Conservation (phyloP, 2,329 filamentous ascomycete species). For the Boeremia exigua region DNA sequence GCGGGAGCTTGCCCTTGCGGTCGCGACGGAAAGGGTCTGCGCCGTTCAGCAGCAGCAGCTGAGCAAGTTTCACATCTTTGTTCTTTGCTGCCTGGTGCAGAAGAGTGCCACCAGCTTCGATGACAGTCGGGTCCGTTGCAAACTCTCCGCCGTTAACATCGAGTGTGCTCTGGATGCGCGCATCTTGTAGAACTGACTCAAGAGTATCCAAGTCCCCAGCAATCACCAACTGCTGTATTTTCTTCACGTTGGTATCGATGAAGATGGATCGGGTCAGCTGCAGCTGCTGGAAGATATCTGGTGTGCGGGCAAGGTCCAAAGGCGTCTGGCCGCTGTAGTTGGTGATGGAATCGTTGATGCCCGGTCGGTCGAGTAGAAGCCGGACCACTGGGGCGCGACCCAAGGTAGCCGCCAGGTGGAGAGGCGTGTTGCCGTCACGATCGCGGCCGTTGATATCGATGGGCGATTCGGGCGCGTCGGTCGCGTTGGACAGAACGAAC, state of each 20-base stretch:
- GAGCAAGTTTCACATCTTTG: conserved; percentile 84
- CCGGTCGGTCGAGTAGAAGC: conserved; percentile 79
- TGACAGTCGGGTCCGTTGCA: conserved; percentile 77
- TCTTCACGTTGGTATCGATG: conserved; percentile 81
- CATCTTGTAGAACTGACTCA: conserved; percentile 81
- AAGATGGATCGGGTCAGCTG: conserved; percentile 90
- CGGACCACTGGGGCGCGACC: conserved; percentile 82
- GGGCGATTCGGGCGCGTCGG: conserved; percentile 59
- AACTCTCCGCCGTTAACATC: conserved; percentile 94
- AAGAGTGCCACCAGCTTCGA: conserved; percentile 85
- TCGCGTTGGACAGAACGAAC: conserved; percentile 78
- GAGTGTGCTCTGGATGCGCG: conserved; percentile 81
- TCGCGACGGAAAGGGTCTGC: conserved; percentile 96
- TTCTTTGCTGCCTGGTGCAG: conserved; percentile 92
- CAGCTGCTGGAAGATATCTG: conserved; percentile 94
- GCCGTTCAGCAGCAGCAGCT: conserved; percentile 88
- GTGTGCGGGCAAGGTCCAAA: conserved; percentile 86
- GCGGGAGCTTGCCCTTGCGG: conserved; percentile 91
- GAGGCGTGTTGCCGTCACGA: conserved; percentile 90
- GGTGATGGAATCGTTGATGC: conserved; percentile 84
- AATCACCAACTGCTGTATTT: conserved; percentile 80
- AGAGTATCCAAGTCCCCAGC: conserved; percentile 77
- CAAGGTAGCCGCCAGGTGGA: conserved; percentile 85
- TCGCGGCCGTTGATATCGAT: conserved; percentile 90
- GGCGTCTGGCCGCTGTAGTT: conserved; percentile 87